phyloP scores from a whole-genome alignment of 2,329 filamentous ascomycete species.

The Pseudogymnoascus sp. region DNA sequence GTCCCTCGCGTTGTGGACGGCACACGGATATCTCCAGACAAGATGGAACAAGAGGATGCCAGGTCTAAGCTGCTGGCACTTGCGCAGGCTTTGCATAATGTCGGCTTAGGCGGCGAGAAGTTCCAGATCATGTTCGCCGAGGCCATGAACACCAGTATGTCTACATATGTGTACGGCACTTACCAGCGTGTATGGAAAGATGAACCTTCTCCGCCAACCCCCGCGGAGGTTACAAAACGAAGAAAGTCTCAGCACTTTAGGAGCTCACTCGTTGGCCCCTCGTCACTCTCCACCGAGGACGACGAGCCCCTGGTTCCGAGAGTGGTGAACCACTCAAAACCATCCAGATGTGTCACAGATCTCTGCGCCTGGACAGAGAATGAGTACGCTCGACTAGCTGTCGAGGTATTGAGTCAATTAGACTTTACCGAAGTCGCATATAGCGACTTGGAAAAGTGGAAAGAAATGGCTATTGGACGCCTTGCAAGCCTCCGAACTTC shows the following conservation, averaged over 20 bases:
- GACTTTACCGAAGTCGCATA: slow-evolving; percentile 37
- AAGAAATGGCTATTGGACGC: slow-evolving; percentile 60
- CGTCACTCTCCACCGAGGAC: slow-evolving; percentile 6
- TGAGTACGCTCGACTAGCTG: slow-evolving; percentile 55
- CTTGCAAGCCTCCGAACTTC: slow-evolving; percentile 62
- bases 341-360: slow-evolving; percentile 49
- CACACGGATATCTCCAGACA: slow-evolving; percentile 17
- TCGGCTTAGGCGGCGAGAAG: slow-evolving; percentile 61
- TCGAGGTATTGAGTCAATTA: slow-evolving; percentile 47
- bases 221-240: neutral
- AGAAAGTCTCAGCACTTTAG: slow-evolving; percentile 15
- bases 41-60: slow-evolving; percentile 30
- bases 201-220: neutral
- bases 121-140: slow-evolving; percentile 67
- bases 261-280: slow-evolving; percentile 17
- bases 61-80: slow-evolving; percentile 47
- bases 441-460: slow-evolving; percentile 59
- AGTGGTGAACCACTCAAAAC: slow-evolving; percentile 29
- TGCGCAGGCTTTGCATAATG: slow-evolving; percentile 51
- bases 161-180: slow-evolving; percentile 51
- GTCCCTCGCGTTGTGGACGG: slow-evolving; percentile 17
- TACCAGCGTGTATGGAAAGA: slow-evolving; percentile 56
- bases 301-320: slow-evolving; percentile 25
- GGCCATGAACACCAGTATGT: slow-evolving; percentile 60
- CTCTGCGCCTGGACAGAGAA: slow-evolving; percentile 63